These are phyloP conservation scores for Solanum ossicruentum DNA, from an alignment of 257 asterid genomes.

Conservation along the genomic window DNA sequence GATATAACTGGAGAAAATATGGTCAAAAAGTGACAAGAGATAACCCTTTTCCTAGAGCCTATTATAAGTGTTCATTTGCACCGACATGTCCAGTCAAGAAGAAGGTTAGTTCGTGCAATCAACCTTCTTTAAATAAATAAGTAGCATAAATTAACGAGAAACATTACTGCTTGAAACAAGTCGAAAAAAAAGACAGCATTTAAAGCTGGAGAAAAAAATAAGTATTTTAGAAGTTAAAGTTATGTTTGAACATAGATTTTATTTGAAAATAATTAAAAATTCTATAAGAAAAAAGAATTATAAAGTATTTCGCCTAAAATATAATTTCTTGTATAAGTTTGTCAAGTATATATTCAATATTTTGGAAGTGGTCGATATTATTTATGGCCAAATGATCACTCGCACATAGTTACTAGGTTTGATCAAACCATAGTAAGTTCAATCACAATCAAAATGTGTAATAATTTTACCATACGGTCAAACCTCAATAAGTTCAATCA, in stretches of 20 bases:
- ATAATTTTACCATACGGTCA: not conserved
- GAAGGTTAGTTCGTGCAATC: conserved; percentile 32
- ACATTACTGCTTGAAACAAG: too few species aligned
- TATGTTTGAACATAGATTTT: not conserved
- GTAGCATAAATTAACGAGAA: too few species aligned
- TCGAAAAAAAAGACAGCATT: not conserved
- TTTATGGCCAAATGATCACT: not conserved
- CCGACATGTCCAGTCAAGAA: conserved; percentile 76
- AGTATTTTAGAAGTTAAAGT: not conserved
- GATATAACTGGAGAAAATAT: conserved; percentile 77
- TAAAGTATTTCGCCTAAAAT: not conserved
- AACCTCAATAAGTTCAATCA: too few species aligned
- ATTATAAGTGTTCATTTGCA: conserved; percentile 61
- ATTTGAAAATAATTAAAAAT: not conserved
- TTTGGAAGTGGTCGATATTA: not conserved
- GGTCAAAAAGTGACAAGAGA: conserved; percentile 86
- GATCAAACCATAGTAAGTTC: not conserved
- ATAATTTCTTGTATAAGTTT: not conserved
- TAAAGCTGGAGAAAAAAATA: not conserved
- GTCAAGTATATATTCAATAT: not conserved
- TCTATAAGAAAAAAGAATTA: not conserved
- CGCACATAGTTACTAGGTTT: not conserved
- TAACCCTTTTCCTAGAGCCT: conserved; percentile 86
- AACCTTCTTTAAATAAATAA: too few species aligned
- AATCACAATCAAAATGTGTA: not conserved